phyloP scores from a whole-genome alignment of 2,329 filamentous ascomycete species.

The Penicillium sp. region DNA sequence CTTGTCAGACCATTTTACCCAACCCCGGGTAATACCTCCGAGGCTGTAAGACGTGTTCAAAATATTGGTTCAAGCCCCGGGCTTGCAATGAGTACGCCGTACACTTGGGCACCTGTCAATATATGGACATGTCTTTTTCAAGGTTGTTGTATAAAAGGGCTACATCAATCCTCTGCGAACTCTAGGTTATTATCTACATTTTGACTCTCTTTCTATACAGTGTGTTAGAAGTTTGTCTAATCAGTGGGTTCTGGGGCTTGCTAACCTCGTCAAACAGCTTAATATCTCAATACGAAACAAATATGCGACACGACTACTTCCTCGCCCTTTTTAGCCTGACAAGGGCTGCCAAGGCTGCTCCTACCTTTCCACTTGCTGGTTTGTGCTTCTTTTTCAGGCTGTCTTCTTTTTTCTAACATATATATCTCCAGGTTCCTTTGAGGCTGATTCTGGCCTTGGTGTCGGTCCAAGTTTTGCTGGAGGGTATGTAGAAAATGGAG shows the following conservation, averaged over 20 bases:
- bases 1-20: background rate
- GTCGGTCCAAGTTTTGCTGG: background rate
- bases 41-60: background rate
- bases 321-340: background rate
- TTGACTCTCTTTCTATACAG: background rate
- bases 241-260: background rate
- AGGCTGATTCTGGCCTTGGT: background rate
- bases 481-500: background rate
- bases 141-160: background rate
- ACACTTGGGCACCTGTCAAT: background rate
- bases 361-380: background rate
- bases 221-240: background rate
- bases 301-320: background rate
- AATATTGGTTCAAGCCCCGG: background rate
- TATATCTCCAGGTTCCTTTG: background rate
- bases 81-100: background rate
- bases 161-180: background rate
- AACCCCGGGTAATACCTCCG: background rate
- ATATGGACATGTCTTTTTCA: too few relatives aligned
- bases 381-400: background rate
- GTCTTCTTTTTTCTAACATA: background rate
- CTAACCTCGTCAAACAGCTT: background rate
- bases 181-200: background rate
- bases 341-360: background rate
- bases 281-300: background rate